Evolutionary conservation across 1,284 basidiomycete species (phyloP).

Genomic region (Fomitopsis palustris): DNA sequence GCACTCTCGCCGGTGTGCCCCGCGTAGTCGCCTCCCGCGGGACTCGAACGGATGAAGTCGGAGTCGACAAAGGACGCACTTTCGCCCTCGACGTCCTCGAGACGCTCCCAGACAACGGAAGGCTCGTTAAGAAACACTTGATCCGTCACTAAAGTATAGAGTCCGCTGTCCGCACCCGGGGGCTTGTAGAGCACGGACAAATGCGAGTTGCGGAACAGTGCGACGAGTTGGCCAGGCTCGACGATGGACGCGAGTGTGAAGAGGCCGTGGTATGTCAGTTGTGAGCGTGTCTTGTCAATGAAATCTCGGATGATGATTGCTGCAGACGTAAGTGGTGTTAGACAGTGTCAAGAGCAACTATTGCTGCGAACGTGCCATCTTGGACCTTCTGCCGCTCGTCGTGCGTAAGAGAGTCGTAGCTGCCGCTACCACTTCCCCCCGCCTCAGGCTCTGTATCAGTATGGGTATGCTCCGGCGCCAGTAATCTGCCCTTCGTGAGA

Average conservation of each 20-base stretch:
- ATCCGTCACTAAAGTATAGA: conserved; percentile 85
- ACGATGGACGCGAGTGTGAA: conserved; percentile 63
- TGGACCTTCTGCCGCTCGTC: conserved; percentile 59
- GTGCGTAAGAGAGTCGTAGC: conserved; percentile 34
- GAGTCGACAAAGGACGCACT: conserved; percentile 75
- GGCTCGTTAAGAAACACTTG: conserved; percentile 74
- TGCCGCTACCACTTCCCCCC: not conserved
- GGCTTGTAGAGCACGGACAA: conserved; percentile 83
- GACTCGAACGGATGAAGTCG: conserved; percentile 57
- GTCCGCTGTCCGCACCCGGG: conserved; percentile 36
- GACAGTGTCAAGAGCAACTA: not conserved
- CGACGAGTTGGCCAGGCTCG: conserved; percentile 56
- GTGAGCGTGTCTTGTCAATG: conserved; percentile 71
- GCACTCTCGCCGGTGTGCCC: conserved; percentile 67
- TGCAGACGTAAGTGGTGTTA: conserved; percentile 22
- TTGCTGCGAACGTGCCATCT: conserved; percentile 46
- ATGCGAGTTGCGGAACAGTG: conserved; percentile 88
- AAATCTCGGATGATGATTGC: conserved; percentile 70
- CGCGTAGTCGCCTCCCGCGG: conserved; percentile 77
- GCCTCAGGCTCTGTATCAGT: conserved; percentile 4
- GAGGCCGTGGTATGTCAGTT: conserved; percentile 83
- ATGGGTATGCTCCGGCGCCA: conserved; percentile 33
- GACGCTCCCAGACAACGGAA: conserved; percentile 82
- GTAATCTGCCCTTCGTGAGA: conserved; percentile 58
- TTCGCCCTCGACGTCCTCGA: conserved; percentile 84